phyloP scores from a whole-genome alignment of 2,329 filamentous ascomycete species.

The Raffaelea arxii region DNA sequence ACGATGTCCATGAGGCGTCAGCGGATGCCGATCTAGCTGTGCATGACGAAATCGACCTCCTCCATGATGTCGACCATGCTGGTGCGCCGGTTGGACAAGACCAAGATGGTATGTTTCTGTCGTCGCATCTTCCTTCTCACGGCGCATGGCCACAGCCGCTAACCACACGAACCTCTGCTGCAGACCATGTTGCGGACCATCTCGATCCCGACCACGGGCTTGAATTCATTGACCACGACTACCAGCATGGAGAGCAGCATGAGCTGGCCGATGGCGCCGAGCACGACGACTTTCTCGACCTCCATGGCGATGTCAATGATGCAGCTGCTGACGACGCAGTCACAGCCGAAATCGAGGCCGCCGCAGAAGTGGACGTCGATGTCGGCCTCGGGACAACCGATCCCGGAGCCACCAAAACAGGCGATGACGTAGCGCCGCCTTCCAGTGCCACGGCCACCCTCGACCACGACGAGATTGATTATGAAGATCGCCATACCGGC shows the following conservation, averaged over 20 bases:
- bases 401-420: no score
- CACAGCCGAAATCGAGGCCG: not conserved
- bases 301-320: constrained; percentile 7
- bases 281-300: constrained; percentile 10
- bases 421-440: no score
- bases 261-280: not conserved
- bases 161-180: constrained; percentile 2
- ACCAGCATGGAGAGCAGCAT: not conserved
- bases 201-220: constrained; percentile 7
- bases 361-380: constrained; percentile 1
- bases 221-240: not conserved
- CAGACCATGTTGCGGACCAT: constrained; percentile 4
- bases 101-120: constrained; percentile 4
- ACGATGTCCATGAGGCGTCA: no score
- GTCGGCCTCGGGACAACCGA: constrained; percentile 1
- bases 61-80: constrained; percentile 4
- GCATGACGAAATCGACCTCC: constrained; percentile 7
- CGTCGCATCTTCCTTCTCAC: not conserved
- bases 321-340: not conserved
- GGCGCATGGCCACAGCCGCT: not conserved
- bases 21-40: no score
- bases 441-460: constrained; percentile 22
- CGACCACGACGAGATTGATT: constrained; percentile 28
- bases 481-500: constrained; percentile 13
- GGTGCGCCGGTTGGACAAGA: not conserved